These are phyloP conservation scores for Thozetella sp. DNA, from an alignment of 495 filamentous ascomycete species.

Conservation along the genomic window DNA sequence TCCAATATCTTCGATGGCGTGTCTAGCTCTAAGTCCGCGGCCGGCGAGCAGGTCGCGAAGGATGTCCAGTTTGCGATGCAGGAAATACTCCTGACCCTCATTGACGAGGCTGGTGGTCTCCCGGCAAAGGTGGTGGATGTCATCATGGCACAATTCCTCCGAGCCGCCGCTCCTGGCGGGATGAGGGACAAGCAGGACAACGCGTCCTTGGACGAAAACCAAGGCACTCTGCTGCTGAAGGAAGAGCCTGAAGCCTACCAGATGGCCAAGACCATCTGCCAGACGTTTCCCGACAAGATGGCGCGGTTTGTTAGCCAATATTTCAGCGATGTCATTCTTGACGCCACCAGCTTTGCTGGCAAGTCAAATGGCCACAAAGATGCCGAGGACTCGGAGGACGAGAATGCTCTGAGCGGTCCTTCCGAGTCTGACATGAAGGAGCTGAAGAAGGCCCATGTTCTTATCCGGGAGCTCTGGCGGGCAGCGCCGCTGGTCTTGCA, in stretches of 20 bases:
- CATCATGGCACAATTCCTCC: constrained; percentile 92
- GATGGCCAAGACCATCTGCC: constrained; percentile 94
- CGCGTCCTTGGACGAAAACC: constrained; percentile 42
- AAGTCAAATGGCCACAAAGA: constrained; percentile 49
- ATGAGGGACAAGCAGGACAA: constrained; percentile 55
- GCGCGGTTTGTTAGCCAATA: constrained; percentile 90
- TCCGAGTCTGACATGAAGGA: constrained; percentile 85
- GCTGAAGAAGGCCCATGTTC: constrained; percentile 81
- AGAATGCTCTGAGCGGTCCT: constrained; percentile 58
- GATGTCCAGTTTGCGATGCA: constrained; percentile 94
- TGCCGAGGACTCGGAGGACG: constrained; percentile 74
- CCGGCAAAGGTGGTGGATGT: constrained; percentile 86
- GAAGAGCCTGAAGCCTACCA: constrained; percentile 90
- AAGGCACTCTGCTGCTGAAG: constrained; percentile 78
- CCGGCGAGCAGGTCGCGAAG: constrained; percentile 80
- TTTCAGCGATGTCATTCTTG: constrained; percentile 94
- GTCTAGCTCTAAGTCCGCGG: constrained; percentile 71
- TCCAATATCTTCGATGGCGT: constrained; percentile 89
- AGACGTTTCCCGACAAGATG: constrained; percentile 90
- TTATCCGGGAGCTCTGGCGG: constrained; percentile 93
- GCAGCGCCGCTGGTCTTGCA: constrained; percentile 85
- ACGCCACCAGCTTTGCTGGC: constrained; percentile 65
- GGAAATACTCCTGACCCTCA: constrained; percentile 75
- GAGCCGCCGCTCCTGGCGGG: constrained; percentile 69
- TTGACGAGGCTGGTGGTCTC: constrained; percentile 84